These are phyloP conservation scores for Aspergillus quadricinctus DNA, from an alignment of 2,329 filamentous ascomycete species.

Conservation along the genomic window DNA sequence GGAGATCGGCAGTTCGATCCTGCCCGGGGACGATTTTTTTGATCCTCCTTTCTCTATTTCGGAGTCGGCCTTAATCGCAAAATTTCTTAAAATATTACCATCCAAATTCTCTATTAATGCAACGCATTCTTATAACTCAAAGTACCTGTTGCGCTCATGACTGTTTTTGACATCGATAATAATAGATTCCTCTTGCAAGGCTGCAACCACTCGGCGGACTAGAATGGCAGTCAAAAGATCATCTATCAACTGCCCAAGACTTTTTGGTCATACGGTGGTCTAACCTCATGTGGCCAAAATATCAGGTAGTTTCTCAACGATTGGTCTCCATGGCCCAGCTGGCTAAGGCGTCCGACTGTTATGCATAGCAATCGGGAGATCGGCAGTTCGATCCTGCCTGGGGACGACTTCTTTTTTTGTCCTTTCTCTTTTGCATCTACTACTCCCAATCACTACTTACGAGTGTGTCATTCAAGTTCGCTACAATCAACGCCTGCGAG, in stretches of 20 bases:
- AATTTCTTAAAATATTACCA: too few relatives aligned
- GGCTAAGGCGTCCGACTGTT: neutral
- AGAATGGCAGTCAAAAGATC: too few relatives aligned
- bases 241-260: too few relatives aligned
- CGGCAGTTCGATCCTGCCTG: neutral
- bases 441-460: neutral
- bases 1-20: neutral
- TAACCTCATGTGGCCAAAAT: too few relatives aligned
- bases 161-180: too few relatives aligned
- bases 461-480: neutral
- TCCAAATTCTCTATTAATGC: too few relatives aligned
- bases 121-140: too few relatives aligned
- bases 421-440: neutral
- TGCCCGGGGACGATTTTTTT: neutral
- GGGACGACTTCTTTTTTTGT: neutral
- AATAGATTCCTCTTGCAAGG: too few relatives aligned
- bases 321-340: neutral
- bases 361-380: neutral
- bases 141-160: too few relatives aligned
- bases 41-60: neutral
- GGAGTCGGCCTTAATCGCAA: too few relatives aligned
- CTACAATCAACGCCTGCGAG: too few relatives aligned
- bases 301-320: fast-evolving
- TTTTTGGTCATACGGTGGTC: fast-evolving
- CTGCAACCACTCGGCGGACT: too few relatives aligned